Conservation (phyloP, 2,329 filamentous ascomycete genomes). For the Hymenoscyphus occultus region DNA sequence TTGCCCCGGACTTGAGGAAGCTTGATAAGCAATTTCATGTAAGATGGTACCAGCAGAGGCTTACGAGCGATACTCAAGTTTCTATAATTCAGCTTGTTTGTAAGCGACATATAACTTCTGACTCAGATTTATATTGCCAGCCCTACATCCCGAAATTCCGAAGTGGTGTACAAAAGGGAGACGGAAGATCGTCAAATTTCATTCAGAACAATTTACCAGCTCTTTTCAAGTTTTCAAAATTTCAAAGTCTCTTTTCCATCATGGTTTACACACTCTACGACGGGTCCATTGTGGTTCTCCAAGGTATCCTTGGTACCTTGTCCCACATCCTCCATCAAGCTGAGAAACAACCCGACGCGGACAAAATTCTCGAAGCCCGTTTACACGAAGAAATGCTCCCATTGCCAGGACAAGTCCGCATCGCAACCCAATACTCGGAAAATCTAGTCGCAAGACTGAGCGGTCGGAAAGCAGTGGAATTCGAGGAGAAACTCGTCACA, state of each 20-base stretch:
- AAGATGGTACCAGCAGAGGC: too few species aligned
- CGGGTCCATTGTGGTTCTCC: conserved; percentile 29
- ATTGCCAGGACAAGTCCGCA: conserved; percentile 43
- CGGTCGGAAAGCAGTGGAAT: conserved; percentile 25
- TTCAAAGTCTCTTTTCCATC: neutral
- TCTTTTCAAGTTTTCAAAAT: neutral
- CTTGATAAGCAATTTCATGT: too few species aligned
- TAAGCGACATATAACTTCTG: too few species aligned
- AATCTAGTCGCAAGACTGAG: conserved; percentile 31
- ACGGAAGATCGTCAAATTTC: neutral
- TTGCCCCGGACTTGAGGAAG: too few species aligned
- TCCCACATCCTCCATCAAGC: conserved; percentile 34
- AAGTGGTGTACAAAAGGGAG: neutral
- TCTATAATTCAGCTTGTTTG: too few species aligned
- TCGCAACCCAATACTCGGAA: conserved; percentile 31
- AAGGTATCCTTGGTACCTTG: conserved; percentile 31
- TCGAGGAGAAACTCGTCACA: neutral
- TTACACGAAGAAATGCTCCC: conserved; percentile 48
- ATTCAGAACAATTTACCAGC: neutral
- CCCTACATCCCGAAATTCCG: too few species aligned
- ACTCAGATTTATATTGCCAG: too few species aligned
- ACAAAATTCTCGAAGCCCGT: conserved; percentile 36
- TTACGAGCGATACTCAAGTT: too few species aligned
- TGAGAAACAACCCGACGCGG: conserved; percentile 23
- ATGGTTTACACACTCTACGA: conserved; percentile 33